Evolutionary conservation across 768 basidiomycete species (phyloP).

Genomic region (Glaciozyma martinii): DNA sequence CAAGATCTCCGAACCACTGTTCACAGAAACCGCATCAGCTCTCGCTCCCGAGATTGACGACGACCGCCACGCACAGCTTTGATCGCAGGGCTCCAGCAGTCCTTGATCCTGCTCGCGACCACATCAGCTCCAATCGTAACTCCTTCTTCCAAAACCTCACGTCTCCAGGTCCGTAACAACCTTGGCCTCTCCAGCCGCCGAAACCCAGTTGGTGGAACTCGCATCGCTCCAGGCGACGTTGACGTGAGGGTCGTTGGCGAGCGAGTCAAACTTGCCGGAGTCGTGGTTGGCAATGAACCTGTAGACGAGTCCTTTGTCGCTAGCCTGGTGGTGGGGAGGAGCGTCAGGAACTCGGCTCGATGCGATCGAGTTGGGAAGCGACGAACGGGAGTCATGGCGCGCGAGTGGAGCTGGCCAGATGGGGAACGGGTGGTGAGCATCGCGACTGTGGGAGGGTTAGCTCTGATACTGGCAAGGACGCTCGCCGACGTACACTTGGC

Average conservation of each 20-base stretch:
- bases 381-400: slow-evolving; percentile 27
- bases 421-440: slow-evolving; percentile 27
- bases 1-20: slow-evolving; percentile 28
- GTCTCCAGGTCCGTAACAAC: slow-evolving; percentile 24
- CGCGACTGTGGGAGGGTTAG: background rate
- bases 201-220: slow-evolving; percentile 31
- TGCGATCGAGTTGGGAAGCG: too few species aligned
- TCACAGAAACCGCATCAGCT: background rate
- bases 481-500: slow-evolving; percentile 7
- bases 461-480: too few species aligned
- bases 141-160: too few species aligned
- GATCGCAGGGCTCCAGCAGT: slow-evolving; percentile 20
- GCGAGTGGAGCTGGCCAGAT: slow-evolving; percentile 31
- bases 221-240: slow-evolving; percentile 31
- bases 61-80: slow-evolving; percentile 9
- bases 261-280: slow-evolving; percentile 34
- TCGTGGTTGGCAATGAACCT: slow-evolving; percentile 34
- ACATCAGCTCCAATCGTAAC: too few species aligned
- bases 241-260: slow-evolving; percentile 25
- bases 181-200: slow-evolving; percentile 30
- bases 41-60: background rate
- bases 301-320: slow-evolving; percentile 32
- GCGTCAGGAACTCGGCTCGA: too few species aligned
- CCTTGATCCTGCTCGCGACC: slow-evolving; percentile 17
- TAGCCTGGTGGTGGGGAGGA: background rate